Evolutionary conservation across 2,329 filamentous ascomycete genomes (phyloP), one percentile per base, ranked within the genome.

Genomic region (Lachnellula subtilissima): DNA sequence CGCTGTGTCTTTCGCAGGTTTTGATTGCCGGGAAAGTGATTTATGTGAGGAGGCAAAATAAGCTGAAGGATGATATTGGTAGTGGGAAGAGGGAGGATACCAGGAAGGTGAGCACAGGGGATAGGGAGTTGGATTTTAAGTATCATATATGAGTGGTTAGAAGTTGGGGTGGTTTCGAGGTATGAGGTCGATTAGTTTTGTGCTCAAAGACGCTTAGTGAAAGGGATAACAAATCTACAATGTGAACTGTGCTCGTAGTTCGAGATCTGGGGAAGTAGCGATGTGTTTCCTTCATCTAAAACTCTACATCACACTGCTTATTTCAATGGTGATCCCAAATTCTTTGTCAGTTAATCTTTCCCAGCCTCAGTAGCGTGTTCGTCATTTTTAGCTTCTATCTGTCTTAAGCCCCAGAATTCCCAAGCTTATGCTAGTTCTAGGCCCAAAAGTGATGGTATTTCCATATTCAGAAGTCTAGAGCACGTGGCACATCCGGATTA

Each of bases 51-150:
- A 65, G 65, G 17, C 70, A 73, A 59, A 79, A 78, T 53, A 61
- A 55, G 2, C 55, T 63, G 53, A 76, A 76, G 61, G 64, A 70
- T 36, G 70, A 70, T 61, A 74, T 75, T 56, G 63, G 65, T 2
- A 71, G 53, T 19, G 76, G 76, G 0, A 70, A 76, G 55, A 69
- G 69, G 12, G 72, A 74, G 54, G 77, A 80, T 58, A 73, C 59
- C 39, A 67, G 78, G 48, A 74, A 72, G 52, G 70, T 78, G 1
- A 74, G 66, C 61, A 77, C 74, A 0, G 78, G 77, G 2, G 78
- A 80, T 59, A 64, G 71, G 19, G 77, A 72, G 37, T 56, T 78
- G 52, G 76, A 78, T 52, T 80, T 79, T 57, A 72, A 70, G 43
- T 80, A 79, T 61, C 75, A 77, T 64, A 59, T 62, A 40, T 62